These are phyloP conservation scores for Nymphaea thermarum DNA, from an alignment of 164 flowering plant genomes.

Conservation along the genomic window DNA sequence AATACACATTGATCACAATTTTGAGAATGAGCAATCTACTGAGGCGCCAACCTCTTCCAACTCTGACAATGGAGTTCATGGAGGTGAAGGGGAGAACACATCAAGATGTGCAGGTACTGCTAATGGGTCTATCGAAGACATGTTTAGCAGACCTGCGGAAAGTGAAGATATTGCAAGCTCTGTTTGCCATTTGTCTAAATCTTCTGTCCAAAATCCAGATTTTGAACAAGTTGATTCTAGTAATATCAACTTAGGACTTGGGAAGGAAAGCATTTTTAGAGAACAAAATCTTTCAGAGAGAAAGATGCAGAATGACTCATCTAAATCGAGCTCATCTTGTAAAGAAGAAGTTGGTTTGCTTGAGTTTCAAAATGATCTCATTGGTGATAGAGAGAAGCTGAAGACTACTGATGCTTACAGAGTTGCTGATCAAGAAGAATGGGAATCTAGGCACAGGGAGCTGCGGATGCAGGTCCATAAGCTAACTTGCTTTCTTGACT, in stretches of 20 bases:
- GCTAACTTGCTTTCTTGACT: neutral
- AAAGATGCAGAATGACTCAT: neutral
- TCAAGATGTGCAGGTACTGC: slow-evolving; percentile 8
- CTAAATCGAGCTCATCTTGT: neutral
- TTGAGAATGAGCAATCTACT: slow-evolving; percentile 4
- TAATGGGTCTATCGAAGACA: slow-evolving; percentile 8
- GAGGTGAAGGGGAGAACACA: slow-evolving; percentile 7
- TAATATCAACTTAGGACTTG: neutral
- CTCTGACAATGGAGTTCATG: slow-evolving; percentile 10
- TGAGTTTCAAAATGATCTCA: slow-evolving; percentile 16
- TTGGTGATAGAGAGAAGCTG: slow-evolving; percentile 51
- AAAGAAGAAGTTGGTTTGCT: neutral
- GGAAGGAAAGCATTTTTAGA: neutral
- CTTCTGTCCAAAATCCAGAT: neutral
- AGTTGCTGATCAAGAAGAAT: slow-evolving; percentile 65
- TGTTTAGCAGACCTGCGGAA: neutral
- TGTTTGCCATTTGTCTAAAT: neutral
- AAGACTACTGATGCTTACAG: slow-evolving; percentile 83
- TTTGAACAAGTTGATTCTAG: neutral
- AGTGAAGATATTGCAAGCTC: neutral
- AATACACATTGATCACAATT: neutral
- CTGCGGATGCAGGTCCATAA: slow-evolving; percentile 56
- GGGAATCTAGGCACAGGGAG: slow-evolving; percentile 61
- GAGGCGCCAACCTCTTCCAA: slow-evolving; percentile 14
- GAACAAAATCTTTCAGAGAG: neutral